These are phyloP conservation scores for Suillus plorans DNA, from an alignment of 768 basidiomycete genomes.

Conservation along the genomic window DNA sequence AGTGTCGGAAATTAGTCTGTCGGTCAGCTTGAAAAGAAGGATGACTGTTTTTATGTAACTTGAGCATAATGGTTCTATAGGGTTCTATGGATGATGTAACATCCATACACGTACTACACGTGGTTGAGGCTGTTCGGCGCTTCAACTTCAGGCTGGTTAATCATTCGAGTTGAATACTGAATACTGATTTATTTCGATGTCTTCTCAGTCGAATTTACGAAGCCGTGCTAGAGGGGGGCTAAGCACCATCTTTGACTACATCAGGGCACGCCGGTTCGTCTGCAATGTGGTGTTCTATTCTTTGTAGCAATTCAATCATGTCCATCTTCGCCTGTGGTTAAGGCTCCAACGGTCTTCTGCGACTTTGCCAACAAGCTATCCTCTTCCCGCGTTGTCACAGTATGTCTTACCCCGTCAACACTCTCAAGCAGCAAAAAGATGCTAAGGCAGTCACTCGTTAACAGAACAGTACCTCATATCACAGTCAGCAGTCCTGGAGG, in stretches of 20 bases:
- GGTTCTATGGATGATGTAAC: too few relatives aligned
- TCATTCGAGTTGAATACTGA: neutral
- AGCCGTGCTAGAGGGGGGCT: neutral
- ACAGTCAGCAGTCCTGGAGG: neutral
- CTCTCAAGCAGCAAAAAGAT: neutral
- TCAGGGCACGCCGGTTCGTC: neutral
- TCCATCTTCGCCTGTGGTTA: neutral
- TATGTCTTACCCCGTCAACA: neutral
- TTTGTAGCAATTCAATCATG: neutral
- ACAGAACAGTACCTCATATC: neutral
- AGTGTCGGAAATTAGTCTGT: too few relatives aligned
- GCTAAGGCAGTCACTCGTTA: neutral
- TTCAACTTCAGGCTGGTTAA: neutral
- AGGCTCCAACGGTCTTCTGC: neutral
- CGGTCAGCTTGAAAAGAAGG: too few relatives aligned
- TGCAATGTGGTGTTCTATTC: neutral
- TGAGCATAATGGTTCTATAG: too few relatives aligned
- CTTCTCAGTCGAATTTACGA: neutral
- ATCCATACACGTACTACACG: neutral
- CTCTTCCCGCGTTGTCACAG: neutral
- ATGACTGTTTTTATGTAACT: too few relatives aligned
- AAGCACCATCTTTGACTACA: neutral
- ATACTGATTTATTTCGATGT: neutral
- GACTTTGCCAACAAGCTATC: neutral
- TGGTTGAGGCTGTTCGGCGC: neutral